Evolutionary conservation across 306 rosid species (phyloP).

Genomic region (Vigna angularis): DNA sequence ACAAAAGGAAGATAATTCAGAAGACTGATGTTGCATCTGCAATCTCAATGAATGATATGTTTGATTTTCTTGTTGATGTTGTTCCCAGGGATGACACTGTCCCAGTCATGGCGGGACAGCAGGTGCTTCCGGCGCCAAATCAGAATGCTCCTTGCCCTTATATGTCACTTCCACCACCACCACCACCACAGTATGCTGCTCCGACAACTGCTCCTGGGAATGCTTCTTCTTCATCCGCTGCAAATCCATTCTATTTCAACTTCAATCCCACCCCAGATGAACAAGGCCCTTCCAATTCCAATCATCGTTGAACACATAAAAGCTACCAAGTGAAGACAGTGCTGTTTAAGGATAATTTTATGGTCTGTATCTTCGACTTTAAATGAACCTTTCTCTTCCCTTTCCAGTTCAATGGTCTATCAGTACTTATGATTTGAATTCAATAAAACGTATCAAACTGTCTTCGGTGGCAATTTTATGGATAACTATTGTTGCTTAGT

Average conservation of each 20-base stretch:
- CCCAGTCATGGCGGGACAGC: slow-evolving; percentile 23
- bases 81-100: slow-evolving; percentile 44
- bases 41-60: slow-evolving; percentile 61
- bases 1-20: slow-evolving; percentile 55
- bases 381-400: no score
- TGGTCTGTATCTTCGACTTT: no score
- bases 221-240: slow-evolving; percentile 47
- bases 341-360: no score
- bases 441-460: no score
- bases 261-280: slow-evolving; percentile 37
- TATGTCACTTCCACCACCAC: neutral
- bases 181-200: slow-evolving; percentile 40
- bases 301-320: no score
- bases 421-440: no score
- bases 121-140: slow-evolving; percentile 36
- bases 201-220: slow-evolving; percentile 25
- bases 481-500: no score
- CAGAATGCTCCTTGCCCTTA: neutral
- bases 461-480: no score
- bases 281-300: slow-evolving; percentile 18
- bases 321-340: no score
- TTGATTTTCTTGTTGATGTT: slow-evolving; percentile 67
- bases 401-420: no score
- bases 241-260: slow-evolving; percentile 40
- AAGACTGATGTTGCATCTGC: slow-evolving; percentile 70